phyloP scores from a whole-genome alignment of 148 eudicot genomes.

The Nyssa sinensis region DNA sequence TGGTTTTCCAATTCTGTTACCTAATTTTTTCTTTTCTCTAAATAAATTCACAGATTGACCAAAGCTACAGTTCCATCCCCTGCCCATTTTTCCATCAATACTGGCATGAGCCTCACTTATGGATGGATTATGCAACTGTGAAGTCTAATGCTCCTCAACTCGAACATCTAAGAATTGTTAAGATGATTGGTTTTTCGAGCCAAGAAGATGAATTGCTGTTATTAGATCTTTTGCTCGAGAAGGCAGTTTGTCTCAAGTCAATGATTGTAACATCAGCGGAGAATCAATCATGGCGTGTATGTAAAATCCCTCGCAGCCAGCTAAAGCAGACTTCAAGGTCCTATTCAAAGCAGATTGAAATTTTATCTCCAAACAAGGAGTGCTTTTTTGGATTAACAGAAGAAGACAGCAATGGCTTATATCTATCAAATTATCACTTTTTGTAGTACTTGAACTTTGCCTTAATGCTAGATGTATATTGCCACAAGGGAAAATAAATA shows the following conservation, averaged over 20 bases:
- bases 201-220: constrained; percentile 4
- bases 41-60: constrained; percentile 5
- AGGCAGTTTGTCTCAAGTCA: constrained; percentile 10
- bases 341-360: background rate
- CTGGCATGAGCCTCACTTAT: constrained; percentile 21
- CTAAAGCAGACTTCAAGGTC: background rate
- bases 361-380: constrained; percentile 4
- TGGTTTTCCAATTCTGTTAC: background rate
- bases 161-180: constrained; percentile 7
- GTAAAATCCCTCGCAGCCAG: constrained; percentile 18
- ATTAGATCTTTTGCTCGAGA: constrained; percentile 19
- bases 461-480: too few species aligned
- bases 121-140: constrained; percentile 16
- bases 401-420: background rate
- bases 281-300: constrained; percentile 1
- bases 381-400: constrained; percentile 3
- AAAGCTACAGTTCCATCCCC: background rate
- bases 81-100: constrained; percentile 1
- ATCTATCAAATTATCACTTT: background rate
- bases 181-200: constrained; percentile 4
- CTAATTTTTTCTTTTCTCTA: background rate
- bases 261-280: constrained; percentile 12
- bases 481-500: too few species aligned
- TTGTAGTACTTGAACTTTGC: background rate
- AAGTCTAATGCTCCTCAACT: constrained; percentile 1